These are phyloP conservation scores for Phytophthora foliorum DNA, from an alignment of 352 stramenopile species.

Conservation along the genomic window DNA sequence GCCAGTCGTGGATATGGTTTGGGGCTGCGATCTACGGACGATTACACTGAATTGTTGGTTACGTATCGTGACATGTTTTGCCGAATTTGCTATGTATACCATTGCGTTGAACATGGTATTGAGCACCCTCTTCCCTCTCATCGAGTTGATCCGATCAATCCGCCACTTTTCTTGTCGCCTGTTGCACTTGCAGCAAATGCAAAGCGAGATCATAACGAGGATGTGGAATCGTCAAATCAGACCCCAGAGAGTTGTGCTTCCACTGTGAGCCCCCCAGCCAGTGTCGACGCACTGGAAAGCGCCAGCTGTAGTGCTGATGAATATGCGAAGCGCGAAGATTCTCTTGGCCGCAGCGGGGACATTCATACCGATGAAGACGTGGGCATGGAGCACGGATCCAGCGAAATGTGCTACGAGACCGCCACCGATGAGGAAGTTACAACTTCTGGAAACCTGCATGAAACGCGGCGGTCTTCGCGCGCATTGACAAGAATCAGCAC, in stretches of 20 bases:
- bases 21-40: slow-evolving; percentile 57
- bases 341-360: slow-evolving; percentile 6
- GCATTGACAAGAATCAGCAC: slow-evolving; percentile 67
- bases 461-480: slow-evolving; percentile 67
- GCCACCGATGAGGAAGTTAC: slow-evolving; percentile 31
- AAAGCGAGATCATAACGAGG: slow-evolving; percentile 23
- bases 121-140: slow-evolving; percentile 71
- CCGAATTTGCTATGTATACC: slow-evolving; percentile 93
- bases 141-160: slow-evolving; percentile 74
- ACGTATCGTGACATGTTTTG: slow-evolving; percentile 94
- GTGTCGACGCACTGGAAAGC: slow-evolving; percentile 16
- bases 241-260: slow-evolving; percentile 27
- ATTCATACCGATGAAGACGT: slow-evolving; percentile 29
- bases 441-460: slow-evolving; percentile 24
- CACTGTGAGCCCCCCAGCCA: slow-evolving; percentile 17
- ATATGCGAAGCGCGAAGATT: slow-evolving; percentile 14
- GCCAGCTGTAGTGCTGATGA: slow-evolving; percentile 20
- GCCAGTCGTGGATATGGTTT: slow-evolving; percentile 45
- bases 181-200: slow-evolving; percentile 36
- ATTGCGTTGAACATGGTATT: slow-evolving; percentile 93
- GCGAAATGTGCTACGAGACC: slow-evolving; percentile 25
- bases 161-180: slow-evolving; percentile 52
- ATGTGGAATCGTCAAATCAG: slow-evolving; percentile 5
- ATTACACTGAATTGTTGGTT: slow-evolving; percentile 84
- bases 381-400: slow-evolving; percentile 10